Conservation (phyloP, 2,329 filamentous ascomycete genomes). For the Helotiales sp. region DNA sequence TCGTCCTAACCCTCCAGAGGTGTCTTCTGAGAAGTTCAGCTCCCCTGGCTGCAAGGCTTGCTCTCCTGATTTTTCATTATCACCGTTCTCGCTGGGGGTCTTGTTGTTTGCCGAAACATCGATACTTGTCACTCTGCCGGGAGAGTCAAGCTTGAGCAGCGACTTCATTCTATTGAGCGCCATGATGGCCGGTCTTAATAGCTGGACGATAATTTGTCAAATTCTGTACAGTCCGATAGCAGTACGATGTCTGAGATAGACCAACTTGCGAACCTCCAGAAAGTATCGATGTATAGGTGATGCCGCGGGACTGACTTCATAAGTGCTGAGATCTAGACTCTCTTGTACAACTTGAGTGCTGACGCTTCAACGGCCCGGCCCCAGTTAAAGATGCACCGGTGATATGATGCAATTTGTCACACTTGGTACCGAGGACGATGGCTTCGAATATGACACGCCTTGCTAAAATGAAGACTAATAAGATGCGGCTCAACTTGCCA, state of each 20-base stretch:
- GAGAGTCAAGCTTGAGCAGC: background rate
- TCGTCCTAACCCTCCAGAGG: conserved; percentile 19
- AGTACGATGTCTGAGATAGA: too few relatives aligned
- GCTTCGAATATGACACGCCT: background rate
- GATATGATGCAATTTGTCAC: background rate
- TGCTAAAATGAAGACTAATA: background rate
- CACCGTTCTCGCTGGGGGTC: background rate
- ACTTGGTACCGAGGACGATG: background rate
- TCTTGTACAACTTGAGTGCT: too few relatives aligned
- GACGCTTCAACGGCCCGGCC: background rate
- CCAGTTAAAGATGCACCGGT: background rate
- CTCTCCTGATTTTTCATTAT: conserved; percentile 6
- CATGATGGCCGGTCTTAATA: background rate
- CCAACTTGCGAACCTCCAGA: too few relatives aligned
- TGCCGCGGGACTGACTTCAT: too few relatives aligned
- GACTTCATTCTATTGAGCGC: background rate
- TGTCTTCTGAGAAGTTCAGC: conserved; percentile 20
- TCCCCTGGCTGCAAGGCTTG: conserved; percentile 8
- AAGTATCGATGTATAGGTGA: too few relatives aligned
- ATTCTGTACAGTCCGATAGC: background rate
- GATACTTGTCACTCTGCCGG: background rate
- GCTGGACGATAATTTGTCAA: background rate
- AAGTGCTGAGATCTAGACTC: too few relatives aligned
- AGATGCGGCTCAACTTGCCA: background rate
- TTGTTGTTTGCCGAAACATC: background rate